phyloP scores from a whole-genome alignment of 1,284 basidiomycete species.

The Bjerkandera adusta region DNA sequence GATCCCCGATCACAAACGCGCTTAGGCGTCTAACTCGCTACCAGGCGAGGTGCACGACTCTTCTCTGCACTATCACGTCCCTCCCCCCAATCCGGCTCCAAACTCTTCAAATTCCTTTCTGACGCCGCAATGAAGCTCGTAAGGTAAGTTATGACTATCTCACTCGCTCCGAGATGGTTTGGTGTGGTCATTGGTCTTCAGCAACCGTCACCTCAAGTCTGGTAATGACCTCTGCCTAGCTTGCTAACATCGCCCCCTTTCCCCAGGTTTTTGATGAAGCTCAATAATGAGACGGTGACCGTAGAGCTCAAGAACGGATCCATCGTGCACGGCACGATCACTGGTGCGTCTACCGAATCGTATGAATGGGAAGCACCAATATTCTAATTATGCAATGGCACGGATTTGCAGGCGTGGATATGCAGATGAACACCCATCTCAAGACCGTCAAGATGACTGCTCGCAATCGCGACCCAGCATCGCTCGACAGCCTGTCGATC shows the following conservation, averaged over 20 bases:
- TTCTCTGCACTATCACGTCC: too few relatives aligned
- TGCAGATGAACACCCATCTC: conserved; percentile 97
- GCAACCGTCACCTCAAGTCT: neutral
- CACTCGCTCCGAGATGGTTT: neutral
- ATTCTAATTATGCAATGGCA: neutral
- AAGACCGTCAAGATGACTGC: conserved; percentile 97
- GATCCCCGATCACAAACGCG: too few relatives aligned
- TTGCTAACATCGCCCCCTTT: conserved; percentile 2
- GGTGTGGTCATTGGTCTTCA: conserved; percentile 1
- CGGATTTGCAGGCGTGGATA: conserved; percentile 74
- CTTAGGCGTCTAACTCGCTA: too few relatives aligned
- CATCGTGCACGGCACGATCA: conserved; percentile 94
- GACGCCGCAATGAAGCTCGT: conserved; percentile 47
- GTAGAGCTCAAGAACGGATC: conserved; percentile 99
- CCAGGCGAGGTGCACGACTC: conserved; percentile 4
- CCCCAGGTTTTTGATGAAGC: conserved; percentile 95
- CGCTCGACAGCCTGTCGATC: conserved; percentile 87
- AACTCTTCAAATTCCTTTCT: too few relatives aligned
- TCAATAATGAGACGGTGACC: conserved; percentile 99
- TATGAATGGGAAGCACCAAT: neutral
- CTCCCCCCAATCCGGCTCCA: too few relatives aligned
- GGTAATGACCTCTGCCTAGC: conserved; percentile 5
- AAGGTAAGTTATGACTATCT: conserved; percentile 39
- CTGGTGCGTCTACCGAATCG: conserved; percentile 63
- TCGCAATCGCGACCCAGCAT: conserved; percentile 80